Percentiles rank a stretch among this genome's conserved stretches.
Evolutionary conservation across 768 basidiomycete genomes (phyloP).

Genomic region (Mycena rebaudengoi): DNA sequence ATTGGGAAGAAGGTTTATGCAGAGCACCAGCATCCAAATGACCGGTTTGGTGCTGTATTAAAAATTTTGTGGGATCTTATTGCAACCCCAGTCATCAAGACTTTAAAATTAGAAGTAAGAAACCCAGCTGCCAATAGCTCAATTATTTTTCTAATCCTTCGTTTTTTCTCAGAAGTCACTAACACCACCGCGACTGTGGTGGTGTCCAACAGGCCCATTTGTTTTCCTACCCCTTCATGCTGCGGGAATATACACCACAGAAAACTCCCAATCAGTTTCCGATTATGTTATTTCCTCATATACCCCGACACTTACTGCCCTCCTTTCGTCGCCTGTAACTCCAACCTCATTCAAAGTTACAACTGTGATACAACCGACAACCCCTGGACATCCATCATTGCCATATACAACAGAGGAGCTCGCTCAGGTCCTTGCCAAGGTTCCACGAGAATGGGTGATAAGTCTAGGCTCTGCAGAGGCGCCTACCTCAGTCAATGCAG

Average conservation of each 20-base stretch:
- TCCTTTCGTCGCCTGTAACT: not conserved
- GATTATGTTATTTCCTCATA: slow-evolving; percentile 31
- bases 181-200: not conserved
- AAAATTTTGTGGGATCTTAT: not conserved
- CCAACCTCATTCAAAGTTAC: not conserved
- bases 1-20: too few species aligned
- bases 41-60: not conserved
- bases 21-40: not conserved
- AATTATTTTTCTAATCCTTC: not conserved
- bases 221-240: not conserved
- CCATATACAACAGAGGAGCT: not conserved
- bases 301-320: slow-evolving; percentile 22
- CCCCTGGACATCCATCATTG: not conserved
- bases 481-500: not conserved
- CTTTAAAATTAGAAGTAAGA: not conserved
- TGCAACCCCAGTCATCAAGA: not conserved
- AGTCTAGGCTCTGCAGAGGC: not conserved
- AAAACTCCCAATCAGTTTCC: not conserved
- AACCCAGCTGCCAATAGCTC: not conserved
- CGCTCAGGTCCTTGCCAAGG: not conserved
- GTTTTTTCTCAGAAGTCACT: not conserved
- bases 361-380: not conserved
- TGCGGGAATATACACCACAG: not conserved
- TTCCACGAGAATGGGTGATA: not conserved
- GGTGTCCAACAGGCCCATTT: not conserved